phyloP scores from a whole-genome alignment of 768 basidiomycete genomes.

The Pleurotus giganteus region DNA sequence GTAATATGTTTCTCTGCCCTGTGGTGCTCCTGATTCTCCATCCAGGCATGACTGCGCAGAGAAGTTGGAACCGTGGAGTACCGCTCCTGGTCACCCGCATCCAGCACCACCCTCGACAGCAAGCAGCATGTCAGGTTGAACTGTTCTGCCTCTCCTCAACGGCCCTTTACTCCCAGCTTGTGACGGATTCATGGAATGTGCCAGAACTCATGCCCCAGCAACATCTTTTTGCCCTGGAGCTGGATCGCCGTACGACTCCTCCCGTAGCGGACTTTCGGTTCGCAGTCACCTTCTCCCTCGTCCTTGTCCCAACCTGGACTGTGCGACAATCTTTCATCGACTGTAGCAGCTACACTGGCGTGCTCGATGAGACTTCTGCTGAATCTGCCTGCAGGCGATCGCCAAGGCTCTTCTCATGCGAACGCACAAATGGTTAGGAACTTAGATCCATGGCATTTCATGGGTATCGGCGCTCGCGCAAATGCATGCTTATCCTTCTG shows the following conservation, averaged over 20 bases:
- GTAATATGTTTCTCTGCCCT: no score
- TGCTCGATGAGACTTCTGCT: no score
- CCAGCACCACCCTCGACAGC: background rate
- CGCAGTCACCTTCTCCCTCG: no score
- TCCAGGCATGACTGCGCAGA: no score
- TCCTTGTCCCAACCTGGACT: no score
- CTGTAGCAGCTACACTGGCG: no score
- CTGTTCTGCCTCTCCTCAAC: background rate
- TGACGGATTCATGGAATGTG: background rate
- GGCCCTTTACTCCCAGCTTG: background rate
- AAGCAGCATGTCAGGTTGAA: background rate
- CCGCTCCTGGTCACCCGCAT: no score
- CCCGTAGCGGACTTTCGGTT: background rate
- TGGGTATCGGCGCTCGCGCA: background rate
- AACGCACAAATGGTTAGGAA: background rate
- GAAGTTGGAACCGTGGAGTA: no score
- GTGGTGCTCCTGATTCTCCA: no score
- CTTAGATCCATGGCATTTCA: background rate
- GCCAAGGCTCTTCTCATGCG: background rate
- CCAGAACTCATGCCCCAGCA: background rate
- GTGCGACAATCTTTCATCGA: no score
- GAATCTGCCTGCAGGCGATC: background rate
- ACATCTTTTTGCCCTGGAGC: no score
- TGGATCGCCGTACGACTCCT: background rate
- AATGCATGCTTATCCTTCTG: background rate